Conservation (phyloP, 371 early-diverging fungal species). For the Enteropsectra breve region DNA sequence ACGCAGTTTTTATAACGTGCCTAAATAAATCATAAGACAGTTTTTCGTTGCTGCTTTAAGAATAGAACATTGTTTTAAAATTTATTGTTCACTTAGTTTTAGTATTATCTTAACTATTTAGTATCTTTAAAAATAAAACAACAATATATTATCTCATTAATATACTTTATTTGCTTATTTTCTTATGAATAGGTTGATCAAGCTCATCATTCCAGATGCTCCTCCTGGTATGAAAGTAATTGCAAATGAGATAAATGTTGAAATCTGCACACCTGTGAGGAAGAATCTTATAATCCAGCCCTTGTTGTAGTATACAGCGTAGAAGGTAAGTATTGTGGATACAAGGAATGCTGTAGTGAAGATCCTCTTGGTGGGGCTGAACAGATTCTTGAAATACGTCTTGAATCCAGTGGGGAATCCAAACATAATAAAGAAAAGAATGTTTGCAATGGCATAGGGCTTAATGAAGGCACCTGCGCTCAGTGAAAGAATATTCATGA, state of each 20-base stretch:
- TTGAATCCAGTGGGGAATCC: slow-evolving; percentile 57
- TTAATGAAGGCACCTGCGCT: slow-evolving; percentile 47
- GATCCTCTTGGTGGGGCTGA: slow-evolving; percentile 40
- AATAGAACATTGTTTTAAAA: not conserved
- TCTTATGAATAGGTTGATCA: slow-evolving; percentile 37
- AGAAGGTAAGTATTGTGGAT: slow-evolving; percentile 44
- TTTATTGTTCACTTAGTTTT: not conserved
- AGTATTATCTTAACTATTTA: not conserved
- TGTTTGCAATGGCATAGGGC: slow-evolving; percentile 56
- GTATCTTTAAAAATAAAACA: not conserved
- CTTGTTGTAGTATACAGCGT: slow-evolving; percentile 18
- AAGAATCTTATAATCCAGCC: slow-evolving; percentile 37
- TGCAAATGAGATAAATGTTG: slow-evolving; percentile 46
- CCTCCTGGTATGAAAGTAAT: slow-evolving; percentile 55
- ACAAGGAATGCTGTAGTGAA: slow-evolving; percentile 44
- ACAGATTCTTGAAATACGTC: slow-evolving; percentile 48
- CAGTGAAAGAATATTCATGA: slow-evolving; percentile 37
- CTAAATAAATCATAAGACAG: not conserved
- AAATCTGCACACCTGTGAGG: slow-evolving; percentile 39
- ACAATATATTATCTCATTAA: slow-evolving; percentile 4
- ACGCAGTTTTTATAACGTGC: not conserved
- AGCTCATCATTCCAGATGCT: slow-evolving; percentile 40
- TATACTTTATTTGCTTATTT: slow-evolving; percentile 6
- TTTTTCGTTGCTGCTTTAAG: no score
- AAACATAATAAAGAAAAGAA: slow-evolving; percentile 55